A percentile compares a stretch with the other conserved stretches of the same genome.
These are phyloP conservation scores for Hericium erinaceus DNA, from an alignment of 768 basidiomycete genomes.

Conservation along the genomic window DNA sequence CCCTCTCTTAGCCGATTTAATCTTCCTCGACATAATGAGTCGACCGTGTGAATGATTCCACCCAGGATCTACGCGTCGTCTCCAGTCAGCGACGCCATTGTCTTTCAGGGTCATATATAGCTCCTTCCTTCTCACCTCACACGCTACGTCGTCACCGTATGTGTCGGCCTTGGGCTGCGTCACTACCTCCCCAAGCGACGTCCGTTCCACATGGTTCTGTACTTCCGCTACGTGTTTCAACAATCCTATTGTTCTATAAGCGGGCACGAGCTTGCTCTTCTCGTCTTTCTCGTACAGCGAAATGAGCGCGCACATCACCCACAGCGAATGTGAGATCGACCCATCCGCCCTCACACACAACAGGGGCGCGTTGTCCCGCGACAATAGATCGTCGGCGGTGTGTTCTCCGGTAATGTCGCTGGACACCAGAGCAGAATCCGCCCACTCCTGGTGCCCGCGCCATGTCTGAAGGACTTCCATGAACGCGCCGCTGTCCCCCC, in stretches of 20 bases:
- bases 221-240: not conserved
- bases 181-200: not conserved
- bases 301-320: conserved; percentile 8
- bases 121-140: not conserved
- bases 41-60: not conserved
- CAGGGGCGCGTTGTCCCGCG: not conserved
- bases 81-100: not conserved
- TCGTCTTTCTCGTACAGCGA: not conserved
- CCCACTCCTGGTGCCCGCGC: conserved; percentile 10
- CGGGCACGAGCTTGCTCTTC: not conserved
- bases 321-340: conserved; percentile 10
- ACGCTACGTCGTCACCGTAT: not conserved
- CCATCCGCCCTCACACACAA: conserved; percentile 14
- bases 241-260: not conserved
- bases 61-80: not conserved
- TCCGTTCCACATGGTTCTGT: not conserved
- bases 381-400: not conserved
- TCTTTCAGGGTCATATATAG: not conserved
- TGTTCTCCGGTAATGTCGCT: not conserved
- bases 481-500: not conserved
- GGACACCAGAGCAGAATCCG: conserved; percentile 8
- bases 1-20: not conserved
- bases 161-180: not conserved
- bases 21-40: not conserved
- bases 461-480: conserved; percentile 12